A percentile compares a stretch with the other conserved stretches of the same genome.
Conservation (phyloP, 1,284 basidiomycete species). For the Naganishia cerealis region DNA sequence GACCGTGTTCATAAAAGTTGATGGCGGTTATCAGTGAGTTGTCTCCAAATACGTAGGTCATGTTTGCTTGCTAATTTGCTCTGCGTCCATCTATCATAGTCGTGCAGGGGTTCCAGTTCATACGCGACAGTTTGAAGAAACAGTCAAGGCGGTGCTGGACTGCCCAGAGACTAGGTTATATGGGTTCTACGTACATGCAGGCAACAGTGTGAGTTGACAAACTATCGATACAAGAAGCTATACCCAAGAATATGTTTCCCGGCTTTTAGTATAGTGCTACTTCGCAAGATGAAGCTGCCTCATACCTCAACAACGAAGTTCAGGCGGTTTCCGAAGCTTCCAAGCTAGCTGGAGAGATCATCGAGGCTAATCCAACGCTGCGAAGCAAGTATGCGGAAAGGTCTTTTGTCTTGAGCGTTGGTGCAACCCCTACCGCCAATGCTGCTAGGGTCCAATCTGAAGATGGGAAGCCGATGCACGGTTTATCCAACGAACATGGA, state of each 20-base stretch:
- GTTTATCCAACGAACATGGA: not conserved
- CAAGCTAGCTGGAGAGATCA: conserved; percentile 59
- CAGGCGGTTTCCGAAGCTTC: conserved; percentile 69
- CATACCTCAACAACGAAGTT: conserved; percentile 71
- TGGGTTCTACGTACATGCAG: conserved; percentile 30
- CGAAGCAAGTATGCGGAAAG: conserved; percentile 45
- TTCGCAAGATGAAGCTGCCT: conserved; percentile 63
- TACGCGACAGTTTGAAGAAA: conserved; percentile 60
- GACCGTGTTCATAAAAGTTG: conserved; percentile 78
- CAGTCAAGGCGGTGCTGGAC: conserved; percentile 60
- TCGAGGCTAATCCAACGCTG: conserved; percentile 48
- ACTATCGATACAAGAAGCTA: not conserved
- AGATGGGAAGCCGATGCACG: conserved; percentile 23
- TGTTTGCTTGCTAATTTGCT: conserved; percentile 2
- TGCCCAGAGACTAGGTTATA: conserved; percentile 54
- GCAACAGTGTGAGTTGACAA: conserved; percentile 32
- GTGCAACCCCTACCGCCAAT: conserved; percentile 82
- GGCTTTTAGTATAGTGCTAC: conserved; percentile 66
- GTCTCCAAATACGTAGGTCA: conserved; percentile 23
- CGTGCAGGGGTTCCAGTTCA: conserved; percentile 72
- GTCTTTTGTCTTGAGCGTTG: conserved; percentile 72
- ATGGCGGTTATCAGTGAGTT: conserved; percentile 71
- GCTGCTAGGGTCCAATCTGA: conserved; percentile 55
- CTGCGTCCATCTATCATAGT: conserved; percentile 52
- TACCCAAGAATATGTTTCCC: not conserved